Base-by-base conservation (phyloP, 805 yeast genomes). In the Phaffomyces thermotolerans region DNA sequence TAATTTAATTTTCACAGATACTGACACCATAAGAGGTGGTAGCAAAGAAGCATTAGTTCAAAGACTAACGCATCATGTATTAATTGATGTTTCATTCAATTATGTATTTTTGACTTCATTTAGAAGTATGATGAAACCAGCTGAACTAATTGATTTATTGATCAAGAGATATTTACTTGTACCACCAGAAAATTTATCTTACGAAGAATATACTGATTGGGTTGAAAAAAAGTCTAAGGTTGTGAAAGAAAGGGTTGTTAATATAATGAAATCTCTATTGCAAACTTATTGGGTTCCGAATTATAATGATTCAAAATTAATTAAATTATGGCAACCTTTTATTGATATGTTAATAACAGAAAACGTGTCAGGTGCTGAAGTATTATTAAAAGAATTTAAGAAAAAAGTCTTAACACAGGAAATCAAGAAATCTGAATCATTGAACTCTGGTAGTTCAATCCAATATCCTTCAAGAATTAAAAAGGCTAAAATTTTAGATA, bases 131-230 rank as follows among this genome's bases (percentile, higher is more conserved):
- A 74, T 82, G 67, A 71, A 83, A 4, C 73, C 93, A 2, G 62
- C 72, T 9, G 84, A 81, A 41, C 67, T 90, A 32, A 66, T 85
- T 36, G 71, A 72, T 34, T 58, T 75, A 36, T 64, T 87, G 52
- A 73, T 84, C 29, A 72, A 73, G 34, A 69, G 95, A 43, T 91
- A 81, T 62, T 73, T 79, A 43, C 64, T 78, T 14, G 77, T 76
- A 49, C 93, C 96, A 20, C 96, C 96, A 0, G 96, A 86, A 55
- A 95, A 95, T 0, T 64, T 91, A 47, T 78, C 85, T 46, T 85
- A 79, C 56, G 95, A 84, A 48, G 95, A 87, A 55, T 86, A 84
- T 59, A 76, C 78, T 37, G 63, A 72, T 9, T 88, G 96, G 96
- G 70, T 79, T 9, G 77, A 78, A 35, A 76, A 75, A 56, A 86